Percentiles rank a stretch among this genome's conserved stretches.
Evolutionary conservation across 1,139 yeast species (phyloP).

Genomic region (Dujonia santamariae): DNA sequence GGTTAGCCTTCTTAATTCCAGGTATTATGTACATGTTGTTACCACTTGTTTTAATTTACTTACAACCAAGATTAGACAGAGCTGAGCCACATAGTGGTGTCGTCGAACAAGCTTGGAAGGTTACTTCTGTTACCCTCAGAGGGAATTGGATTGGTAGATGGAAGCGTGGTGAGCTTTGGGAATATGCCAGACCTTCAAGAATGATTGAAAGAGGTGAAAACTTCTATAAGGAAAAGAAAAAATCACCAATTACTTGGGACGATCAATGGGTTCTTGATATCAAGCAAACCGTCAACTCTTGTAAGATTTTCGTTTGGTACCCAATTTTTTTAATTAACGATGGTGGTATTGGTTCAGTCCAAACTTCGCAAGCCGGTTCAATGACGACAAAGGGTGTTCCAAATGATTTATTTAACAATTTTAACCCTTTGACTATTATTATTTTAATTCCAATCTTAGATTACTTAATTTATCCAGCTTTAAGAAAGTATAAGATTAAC

Average conservation of each 20-base stretch:
- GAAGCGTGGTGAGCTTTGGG: conserved; percentile 44
- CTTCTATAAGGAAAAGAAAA: conserved; percentile 23
- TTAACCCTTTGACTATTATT: conserved; percentile 66
- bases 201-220: conserved; percentile 43
- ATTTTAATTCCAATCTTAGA: conserved; percentile 64
- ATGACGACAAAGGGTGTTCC: conserved; percentile 69
- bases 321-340: conserved; percentile 63
- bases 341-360: conserved; percentile 62
- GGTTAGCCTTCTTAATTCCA: conserved; percentile 71
- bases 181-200: conserved; percentile 50
- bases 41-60: conserved; percentile 42
- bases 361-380: conserved; percentile 64
- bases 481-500: conserved; percentile 44
- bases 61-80: conserved; percentile 35
- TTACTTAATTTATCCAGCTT: conserved; percentile 53
- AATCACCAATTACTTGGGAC: conserved; percentile 40
- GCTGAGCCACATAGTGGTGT: conserved; percentile 48
- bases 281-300: conserved; percentile 54
- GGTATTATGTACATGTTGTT: conserved; percentile 47
- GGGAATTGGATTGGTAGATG: conserved; percentile 38
- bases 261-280: conserved; percentile 64
- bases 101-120: conserved; percentile 40
- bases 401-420: conserved; percentile 65
- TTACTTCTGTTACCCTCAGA: conserved; percentile 36
- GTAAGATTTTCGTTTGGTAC: conserved; percentile 61